Evolutionary conservation across 2,329 filamentous ascomycete species (phyloP), one percentile per base, ranked within the genome.

Genomic region (Fusarium sp.): DNA sequence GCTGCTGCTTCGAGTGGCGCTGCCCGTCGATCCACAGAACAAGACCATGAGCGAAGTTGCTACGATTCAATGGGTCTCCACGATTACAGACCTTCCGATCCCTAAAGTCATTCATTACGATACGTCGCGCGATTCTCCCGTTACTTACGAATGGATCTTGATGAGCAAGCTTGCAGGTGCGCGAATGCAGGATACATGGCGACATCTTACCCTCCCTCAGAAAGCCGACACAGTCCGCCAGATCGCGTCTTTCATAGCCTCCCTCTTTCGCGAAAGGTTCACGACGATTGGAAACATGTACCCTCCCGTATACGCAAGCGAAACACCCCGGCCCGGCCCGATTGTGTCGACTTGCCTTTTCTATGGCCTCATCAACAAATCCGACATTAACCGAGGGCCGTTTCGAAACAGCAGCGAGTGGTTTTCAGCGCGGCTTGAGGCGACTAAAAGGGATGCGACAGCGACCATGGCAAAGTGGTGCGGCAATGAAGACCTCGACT

Each of bases 131-230:
- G 53, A 79, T 2, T 84, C 83, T 26, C 66, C 78, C 8, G 74
- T 85, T 36, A 81, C 81, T 0, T 83, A 81, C 22, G 83, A 85
- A 74, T 86, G 82, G 83, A 84, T 85, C 22, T 57, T 84, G 15
- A 83, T 85, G 80, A 77, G 77, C 17, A 76, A 72, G 28, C 57
- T 83, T 24, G 50, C 58, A 1, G 82, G 81, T 2, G 67, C 36
- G 6, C 75, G 69, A 11, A 78, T 85, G 62, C 61, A 78, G 2
- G 75, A 42, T 76, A 79, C 26, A 70, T 82, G 67, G 73, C 73
- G 17, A 64, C 80, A 48, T 22, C 70, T 65, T 6, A 38, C 32
- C 22, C 38, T 71, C 3, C 18, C 35, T 6, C 41, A 36, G 5
- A 72, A 71, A 24, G 38, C 59, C 3, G 15, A 11, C 2, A 15